Evolutionary conservation across 1,139 yeast genomes (phyloP).

Genomic region (Suhomyces panamericanus): DNA sequence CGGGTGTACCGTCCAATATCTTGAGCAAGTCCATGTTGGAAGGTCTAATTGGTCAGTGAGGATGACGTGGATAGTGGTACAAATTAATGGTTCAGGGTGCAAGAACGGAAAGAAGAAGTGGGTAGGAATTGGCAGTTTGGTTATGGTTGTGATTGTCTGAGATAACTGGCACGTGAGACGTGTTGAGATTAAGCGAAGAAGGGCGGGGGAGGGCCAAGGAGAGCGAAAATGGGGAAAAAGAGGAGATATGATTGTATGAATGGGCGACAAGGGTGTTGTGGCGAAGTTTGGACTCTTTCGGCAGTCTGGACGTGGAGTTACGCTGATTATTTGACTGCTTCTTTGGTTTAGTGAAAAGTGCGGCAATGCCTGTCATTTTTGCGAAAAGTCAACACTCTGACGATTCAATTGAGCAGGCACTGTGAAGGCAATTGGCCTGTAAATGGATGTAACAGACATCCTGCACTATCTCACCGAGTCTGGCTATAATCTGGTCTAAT

Average conservation of each 20-base stretch:
- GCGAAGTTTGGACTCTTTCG: background rate
- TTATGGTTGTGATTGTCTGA: background rate
- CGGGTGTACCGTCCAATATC: conserved; percentile 82
- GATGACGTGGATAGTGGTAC: background rate
- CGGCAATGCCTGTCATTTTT: no score
- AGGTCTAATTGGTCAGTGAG: background rate
- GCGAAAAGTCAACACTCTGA: no score
- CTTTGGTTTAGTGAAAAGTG: no score
- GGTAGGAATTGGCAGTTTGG: background rate
- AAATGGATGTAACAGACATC: no score
- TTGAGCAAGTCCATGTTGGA: conserved; percentile 66
- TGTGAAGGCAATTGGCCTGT: no score
- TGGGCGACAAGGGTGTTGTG: background rate
- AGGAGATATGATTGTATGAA: no score
- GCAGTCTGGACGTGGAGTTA: no score
- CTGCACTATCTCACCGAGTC: no score
- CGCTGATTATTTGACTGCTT: no score
- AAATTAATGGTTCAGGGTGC: background rate
- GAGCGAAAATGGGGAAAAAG: background rate
- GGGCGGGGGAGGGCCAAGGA: background rate
- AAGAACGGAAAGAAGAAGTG: background rate
- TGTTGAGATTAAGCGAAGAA: background rate
- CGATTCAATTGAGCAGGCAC: no score
- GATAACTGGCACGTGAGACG: background rate
- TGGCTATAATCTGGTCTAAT: no score